phyloP scores from a whole-genome alignment of 2,329 filamentous ascomycete genomes.

The Trichothecium roseum region DNA sequence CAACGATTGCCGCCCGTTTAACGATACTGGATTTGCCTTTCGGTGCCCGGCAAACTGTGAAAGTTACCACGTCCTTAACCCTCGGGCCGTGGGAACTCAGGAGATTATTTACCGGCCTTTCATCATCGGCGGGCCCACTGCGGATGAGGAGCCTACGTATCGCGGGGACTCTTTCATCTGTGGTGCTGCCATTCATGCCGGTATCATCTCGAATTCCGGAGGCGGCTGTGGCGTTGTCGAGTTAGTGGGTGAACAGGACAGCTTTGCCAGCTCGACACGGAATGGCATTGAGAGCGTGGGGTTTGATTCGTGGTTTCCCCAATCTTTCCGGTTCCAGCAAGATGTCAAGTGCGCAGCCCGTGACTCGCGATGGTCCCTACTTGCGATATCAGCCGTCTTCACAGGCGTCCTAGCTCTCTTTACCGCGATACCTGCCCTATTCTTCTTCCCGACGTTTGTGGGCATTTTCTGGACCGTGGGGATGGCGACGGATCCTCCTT shows the following conservation, averaged over 20 bases:
- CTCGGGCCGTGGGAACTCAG: constrained; percentile 63
- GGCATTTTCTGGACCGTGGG: constrained; percentile 85
- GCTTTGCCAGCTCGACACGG: constrained; percentile 53
- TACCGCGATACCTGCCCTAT: constrained; percentile 65
- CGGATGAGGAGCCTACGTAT: constrained; percentile 50
- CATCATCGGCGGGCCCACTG: constrained; percentile 56
- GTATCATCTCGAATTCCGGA: constrained; percentile 57
- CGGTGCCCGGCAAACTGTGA: constrained; percentile 65
- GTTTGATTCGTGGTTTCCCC: constrained; percentile 85
- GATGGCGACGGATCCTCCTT: constrained; percentile 78
- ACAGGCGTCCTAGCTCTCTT: constrained; percentile 71
- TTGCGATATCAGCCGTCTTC: constrained; percentile 73
- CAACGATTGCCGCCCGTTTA: constrained; percentile 64
- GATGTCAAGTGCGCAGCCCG: constrained; percentile 56
- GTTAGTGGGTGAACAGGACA: constrained; percentile 56
- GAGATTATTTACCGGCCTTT: constrained; percentile 53
- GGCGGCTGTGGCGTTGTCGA: constrained; percentile 78
- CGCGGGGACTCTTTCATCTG: constrained; percentile 87
- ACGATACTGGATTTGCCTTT: constrained; percentile 59
- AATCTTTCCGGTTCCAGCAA: constrained; percentile 67
- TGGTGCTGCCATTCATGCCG: constrained; percentile 73
- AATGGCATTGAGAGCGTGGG: constrained; percentile 66
- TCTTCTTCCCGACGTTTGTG: constrained; percentile 76
- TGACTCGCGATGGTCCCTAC: constrained; percentile 75
- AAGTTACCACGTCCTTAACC: constrained; percentile 55